A percentile compares a stretch with the other conserved stretches of the same genome.
Evolutionary conservation across 2,329 filamentous ascomycete genomes (phyloP).

Genomic region (Diaporthe sp.): DNA sequence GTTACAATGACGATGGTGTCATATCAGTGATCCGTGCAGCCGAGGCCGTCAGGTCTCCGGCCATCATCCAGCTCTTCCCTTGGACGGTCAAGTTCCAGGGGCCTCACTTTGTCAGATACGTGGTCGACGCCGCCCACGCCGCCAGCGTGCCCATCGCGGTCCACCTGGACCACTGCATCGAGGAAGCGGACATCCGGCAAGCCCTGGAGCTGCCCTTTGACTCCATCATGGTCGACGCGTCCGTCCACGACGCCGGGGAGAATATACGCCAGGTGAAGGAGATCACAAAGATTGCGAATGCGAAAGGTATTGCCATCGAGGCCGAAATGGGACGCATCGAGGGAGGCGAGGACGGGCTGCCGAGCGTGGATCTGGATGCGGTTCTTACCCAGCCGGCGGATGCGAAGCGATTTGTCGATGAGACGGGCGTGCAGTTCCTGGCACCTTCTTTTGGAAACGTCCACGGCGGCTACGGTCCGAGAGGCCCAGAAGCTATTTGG

Average conservation of each 20-base stretch:
- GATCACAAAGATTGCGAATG: slow-evolving; percentile 70
- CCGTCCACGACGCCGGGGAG: slow-evolving; percentile 73
- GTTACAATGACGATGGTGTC: slow-evolving; percentile 74
- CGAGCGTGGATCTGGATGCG: slow-evolving; percentile 18
- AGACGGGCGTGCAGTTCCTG: slow-evolving; percentile 7
- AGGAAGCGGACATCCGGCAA: slow-evolving; percentile 46
- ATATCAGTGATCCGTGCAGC: slow-evolving; percentile 73
- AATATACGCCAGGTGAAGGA: slow-evolving; percentile 71
- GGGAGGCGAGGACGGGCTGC: slow-evolving; percentile 67
- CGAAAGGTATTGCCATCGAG: slow-evolving; percentile 72
- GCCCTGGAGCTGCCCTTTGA: slow-evolving; percentile 64
- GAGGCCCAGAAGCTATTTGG: neutral
- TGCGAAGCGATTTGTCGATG: slow-evolving; percentile 3
- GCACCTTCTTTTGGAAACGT: neutral
- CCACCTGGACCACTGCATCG: slow-evolving; percentile 72
- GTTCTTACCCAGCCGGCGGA: neutral
- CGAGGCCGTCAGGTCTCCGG: slow-evolving; percentile 69
- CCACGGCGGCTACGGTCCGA: neutral
- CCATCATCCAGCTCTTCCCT: slow-evolving; percentile 76
- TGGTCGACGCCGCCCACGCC: slow-evolving; percentile 61
- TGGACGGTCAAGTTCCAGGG: slow-evolving; percentile 74
- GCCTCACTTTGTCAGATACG: slow-evolving; percentile 61
- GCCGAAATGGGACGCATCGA: slow-evolving; percentile 76
- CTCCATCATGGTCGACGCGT: slow-evolving; percentile 78
- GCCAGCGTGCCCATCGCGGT: slow-evolving; percentile 67